A percentile compares a stretch with the other conserved stretches of the same genome.
Conservation (phyloP, 306 rosid genomes). For the Cucurbita maxima region DNA sequence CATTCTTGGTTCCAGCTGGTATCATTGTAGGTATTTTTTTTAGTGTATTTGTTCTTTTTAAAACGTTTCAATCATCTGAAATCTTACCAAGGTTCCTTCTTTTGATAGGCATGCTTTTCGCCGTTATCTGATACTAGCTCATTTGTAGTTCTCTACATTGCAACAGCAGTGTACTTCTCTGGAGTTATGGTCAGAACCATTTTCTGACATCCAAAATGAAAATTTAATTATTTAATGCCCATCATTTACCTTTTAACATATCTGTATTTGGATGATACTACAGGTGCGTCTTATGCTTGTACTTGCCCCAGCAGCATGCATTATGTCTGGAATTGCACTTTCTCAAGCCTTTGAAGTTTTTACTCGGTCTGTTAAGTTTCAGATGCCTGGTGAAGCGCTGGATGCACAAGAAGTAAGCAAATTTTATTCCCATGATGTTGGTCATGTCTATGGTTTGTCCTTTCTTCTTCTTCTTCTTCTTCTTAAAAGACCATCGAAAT, state of each 20-base stretch:
- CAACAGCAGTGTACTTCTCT: constrained; percentile 79
- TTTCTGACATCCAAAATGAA: constrained; percentile 4
- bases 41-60: constrained; percentile 1
- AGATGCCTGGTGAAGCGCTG: constrained; percentile 43
- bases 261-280: constrained; percentile 13
- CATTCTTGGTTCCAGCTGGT: constrained; percentile 98
- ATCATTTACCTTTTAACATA: constrained; percentile 1
- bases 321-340: constrained; percentile 94
- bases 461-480: not conserved
- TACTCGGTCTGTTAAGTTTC: constrained; percentile 83
- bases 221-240: not conserved
- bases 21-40: constrained; percentile 47
- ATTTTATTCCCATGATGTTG: constrained; percentile 5
- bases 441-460: not conserved
- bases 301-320: constrained; percentile 98
- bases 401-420: constrained; percentile 34
- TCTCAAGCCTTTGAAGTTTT: constrained; percentile 94
- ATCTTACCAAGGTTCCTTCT: constrained; percentile 9
- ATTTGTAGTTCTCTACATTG: constrained; percentile 75
- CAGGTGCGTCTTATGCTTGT: constrained; percentile 99
- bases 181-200: constrained; percentile 88
- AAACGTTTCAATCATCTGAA: constrained; percentile 6
- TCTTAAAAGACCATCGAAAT: constrained; percentile 3
- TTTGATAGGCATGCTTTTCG: constrained; percentile 76
- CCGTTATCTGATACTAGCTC: constrained; percentile 97